Evolutionary conservation across 495 filamentous ascomycete species (phyloP).

Genomic region (Trichoderma gamsii): DNA sequence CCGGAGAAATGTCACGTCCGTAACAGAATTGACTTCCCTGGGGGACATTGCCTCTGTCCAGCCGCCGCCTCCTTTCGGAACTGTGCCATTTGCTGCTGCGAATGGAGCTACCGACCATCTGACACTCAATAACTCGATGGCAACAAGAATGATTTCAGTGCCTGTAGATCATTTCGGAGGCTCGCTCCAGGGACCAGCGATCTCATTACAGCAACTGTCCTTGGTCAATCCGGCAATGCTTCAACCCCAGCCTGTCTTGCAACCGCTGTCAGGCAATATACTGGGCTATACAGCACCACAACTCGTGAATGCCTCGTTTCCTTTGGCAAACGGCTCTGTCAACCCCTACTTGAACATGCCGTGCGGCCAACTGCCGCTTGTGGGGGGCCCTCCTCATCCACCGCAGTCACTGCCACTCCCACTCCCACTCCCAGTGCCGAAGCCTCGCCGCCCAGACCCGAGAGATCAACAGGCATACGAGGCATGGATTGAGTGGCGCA

Average conservation of each 20-base stretch:
- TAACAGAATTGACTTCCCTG: background rate
- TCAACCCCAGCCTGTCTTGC: background rate
- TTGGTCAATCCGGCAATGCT: background rate
- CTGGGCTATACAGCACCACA: background rate
- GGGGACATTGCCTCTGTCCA: background rate
- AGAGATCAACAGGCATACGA: constrained; percentile 19
- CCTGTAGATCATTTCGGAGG: background rate
- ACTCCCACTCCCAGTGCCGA: constrained; percentile 10
- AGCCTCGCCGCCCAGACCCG: constrained; percentile 17
- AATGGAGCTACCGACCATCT: background rate
- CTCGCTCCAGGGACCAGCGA: background rate
- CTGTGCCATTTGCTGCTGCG: background rate
- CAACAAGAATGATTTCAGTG: background rate
- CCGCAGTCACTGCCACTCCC: constrained; percentile 14
- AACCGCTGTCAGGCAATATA: background rate
- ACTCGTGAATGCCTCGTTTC: background rate
- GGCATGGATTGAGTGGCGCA: constrained; percentile 21
- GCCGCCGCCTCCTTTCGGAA: background rate
- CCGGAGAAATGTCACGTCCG: background rate
- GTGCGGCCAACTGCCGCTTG: background rate
- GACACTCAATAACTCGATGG: background rate
- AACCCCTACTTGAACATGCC: background rate
- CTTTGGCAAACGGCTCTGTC: background rate
- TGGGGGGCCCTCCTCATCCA: background rate
- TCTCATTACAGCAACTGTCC: background rate